A percentile compares a stretch with the other conserved stretches of the same genome.
These are phyloP conservation scores for Suhomyces chickasaworum DNA, from an alignment of 1,139 yeast genomes.

Conservation along the genomic window DNA sequence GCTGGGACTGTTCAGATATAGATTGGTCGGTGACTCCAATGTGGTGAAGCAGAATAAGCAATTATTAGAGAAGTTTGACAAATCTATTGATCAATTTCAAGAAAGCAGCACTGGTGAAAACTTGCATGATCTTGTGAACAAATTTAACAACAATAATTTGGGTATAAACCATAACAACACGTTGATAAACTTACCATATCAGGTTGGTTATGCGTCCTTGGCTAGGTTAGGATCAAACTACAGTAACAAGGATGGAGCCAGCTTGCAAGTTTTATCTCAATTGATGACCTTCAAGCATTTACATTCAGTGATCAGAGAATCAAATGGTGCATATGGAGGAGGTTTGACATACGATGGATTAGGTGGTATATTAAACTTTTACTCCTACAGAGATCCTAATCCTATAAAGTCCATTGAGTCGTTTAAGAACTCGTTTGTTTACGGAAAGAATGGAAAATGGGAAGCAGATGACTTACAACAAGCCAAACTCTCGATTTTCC, in stretches of 20 bases:
- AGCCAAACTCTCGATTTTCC: slow-evolving; percentile 89
- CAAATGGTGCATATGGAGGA: slow-evolving; percentile 98
- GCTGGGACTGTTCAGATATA: slow-evolving; percentile 46
- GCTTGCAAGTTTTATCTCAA: slow-evolving; percentile 80
- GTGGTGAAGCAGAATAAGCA: slow-evolving; percentile 44
- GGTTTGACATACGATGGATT: slow-evolving; percentile 84
- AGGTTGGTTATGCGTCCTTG: slow-evolving; percentile 80
- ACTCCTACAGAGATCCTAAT: slow-evolving; percentile 93
- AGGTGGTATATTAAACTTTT: slow-evolving; percentile 78
- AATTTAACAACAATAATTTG: slow-evolving; percentile 15
- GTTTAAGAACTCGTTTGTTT: slow-evolving; percentile 57
- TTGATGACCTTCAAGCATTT: slow-evolving; percentile 78
- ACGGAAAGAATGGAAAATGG: slow-evolving; percentile 56
- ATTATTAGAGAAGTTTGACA: slow-evolving; percentile 40
- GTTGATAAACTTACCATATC: slow-evolving; percentile 78
- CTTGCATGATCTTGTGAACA: slow-evolving; percentile 10
- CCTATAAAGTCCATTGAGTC: slow-evolving; percentile 68
- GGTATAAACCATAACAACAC: slow-evolving; percentile 27
- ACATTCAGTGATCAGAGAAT: slow-evolving; percentile 88
- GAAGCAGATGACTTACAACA: slow-evolving; percentile 72
- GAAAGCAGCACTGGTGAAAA: slow-evolving; percentile 7
- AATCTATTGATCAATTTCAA: neutral
- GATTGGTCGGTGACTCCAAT: slow-evolving; percentile 59
- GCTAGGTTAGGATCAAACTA: slow-evolving; percentile 71
- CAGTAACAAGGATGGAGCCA: slow-evolving; percentile 74